Base-by-base conservation (phyloP, 2,329 filamentous ascomycete genomes). In the Colletotrichum australisinense region DNA sequence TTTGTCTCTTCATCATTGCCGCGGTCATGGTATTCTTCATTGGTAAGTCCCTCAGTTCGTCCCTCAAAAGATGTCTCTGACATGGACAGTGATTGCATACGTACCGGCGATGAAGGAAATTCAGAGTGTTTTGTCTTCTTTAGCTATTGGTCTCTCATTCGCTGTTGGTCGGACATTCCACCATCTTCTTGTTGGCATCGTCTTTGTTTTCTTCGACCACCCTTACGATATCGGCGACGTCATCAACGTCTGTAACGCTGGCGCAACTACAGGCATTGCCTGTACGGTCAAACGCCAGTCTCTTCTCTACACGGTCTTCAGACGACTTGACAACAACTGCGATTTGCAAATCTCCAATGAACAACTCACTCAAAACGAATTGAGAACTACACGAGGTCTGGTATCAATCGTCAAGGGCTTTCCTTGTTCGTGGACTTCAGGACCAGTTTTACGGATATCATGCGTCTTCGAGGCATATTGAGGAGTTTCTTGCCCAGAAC, bases 131-230 rank as follows among this genome's bases (percentile, higher is more conserved):
- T 63, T 78, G 5, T 75, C 77, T 16, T 75, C 76, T 35, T 75
- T 80, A 19, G 76, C 76, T 19, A 75, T 80, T 24, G 92, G 91
- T 7, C 83, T 93, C 2, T 92, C 91, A 1, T 94, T 92, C 90
- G 86, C 93, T n/a, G 92, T 94, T 80, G 91, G 90, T n/a, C 88
- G 89, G 3, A 94, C 92, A 0, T 91, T 92, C 0, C 90, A 93
- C 78, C 92, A 94, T 75, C 92, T 94, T 77, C 82, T 94, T 9
- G 90, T 93, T 76, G 93, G 91, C 2, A 85, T 91, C 76, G 88
- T 93, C 75, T 93, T 93, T 80, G 91, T 93, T 67, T 93, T 94
- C 75, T 90, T 93, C 80, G 93, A 93, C 83, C 92, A 94, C 80
- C 92, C 92, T 1, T 94, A 93, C 78, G 92, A 94, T 80, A 76